phyloP scores from a whole-genome alignment of 164 flowering plant species.

The Euptelea pleiosperma region DNA sequence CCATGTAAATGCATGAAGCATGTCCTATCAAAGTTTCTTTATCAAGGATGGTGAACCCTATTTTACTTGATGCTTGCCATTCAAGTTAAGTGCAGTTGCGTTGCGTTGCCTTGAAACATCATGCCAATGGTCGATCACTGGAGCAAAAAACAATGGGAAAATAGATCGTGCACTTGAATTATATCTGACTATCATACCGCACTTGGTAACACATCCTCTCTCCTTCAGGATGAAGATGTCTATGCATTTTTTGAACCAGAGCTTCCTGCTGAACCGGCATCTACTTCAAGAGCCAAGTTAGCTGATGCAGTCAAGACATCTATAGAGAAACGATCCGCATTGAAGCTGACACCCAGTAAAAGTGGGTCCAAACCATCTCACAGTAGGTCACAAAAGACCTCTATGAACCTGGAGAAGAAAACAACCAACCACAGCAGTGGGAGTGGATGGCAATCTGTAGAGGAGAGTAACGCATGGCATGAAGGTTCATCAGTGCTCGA shows the following conservation, averaged over 20 bases:
- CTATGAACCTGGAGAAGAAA: constrained; percentile 35
- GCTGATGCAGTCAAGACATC: constrained; percentile 36
- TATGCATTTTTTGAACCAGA: constrained; percentile 80
- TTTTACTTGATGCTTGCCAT: background rate
- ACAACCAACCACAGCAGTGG: constrained; percentile 20
- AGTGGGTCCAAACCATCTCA: constrained; percentile 49
- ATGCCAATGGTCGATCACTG: background rate
- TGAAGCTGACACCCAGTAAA: constrained; percentile 39
- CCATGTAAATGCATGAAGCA: too few species aligned
- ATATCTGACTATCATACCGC: too few species aligned
- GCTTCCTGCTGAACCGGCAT: constrained; percentile 43
- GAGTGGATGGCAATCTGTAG: constrained; percentile 24
- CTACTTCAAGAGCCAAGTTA: constrained; percentile 33
- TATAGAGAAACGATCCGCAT: constrained; percentile 37
- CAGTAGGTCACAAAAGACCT: constrained; percentile 27
- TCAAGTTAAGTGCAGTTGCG: background rate
- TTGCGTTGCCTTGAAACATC: background rate
- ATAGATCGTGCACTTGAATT: too few species aligned
- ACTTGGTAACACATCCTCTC: background rate
- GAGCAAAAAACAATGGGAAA: too few species aligned
- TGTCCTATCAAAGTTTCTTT: too few species aligned
- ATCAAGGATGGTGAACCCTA: too few species aligned
- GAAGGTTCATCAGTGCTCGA: constrained; percentile 76
- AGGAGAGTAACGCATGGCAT: constrained; percentile 28
- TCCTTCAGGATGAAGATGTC: constrained; percentile 78